Evolutionary conservation across 1,284 basidiomycete species (phyloP), one percentile per base, ranked within the genome.

Genomic region (Earliella scabrosa): DNA sequence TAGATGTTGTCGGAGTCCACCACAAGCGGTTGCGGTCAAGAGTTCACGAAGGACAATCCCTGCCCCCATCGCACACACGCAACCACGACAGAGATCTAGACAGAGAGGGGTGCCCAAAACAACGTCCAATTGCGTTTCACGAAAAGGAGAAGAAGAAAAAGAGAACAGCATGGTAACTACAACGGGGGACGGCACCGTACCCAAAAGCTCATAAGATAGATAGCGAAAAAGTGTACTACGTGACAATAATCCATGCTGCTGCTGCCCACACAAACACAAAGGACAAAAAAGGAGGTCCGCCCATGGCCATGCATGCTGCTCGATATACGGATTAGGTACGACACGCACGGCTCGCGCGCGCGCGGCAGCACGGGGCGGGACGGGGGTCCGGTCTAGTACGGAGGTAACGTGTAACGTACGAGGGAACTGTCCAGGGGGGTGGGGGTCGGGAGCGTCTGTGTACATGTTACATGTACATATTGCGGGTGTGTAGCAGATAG

Each of bases 391-490:
- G 36, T 38, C 39, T 40, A 40, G 20, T 11, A 40, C 10, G 8
- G 18, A 40, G 3, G 20, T 40, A 23, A 8, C 9, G 20, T n/a
- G 7, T 6, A 46, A 18, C 5, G 31, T 6, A 34, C 4, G 16
- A 29, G 39, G 34, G 46, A 48, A 55, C 41, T 47, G 57, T 52
- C 57, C 49, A 27, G 46, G 46, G 41, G 29, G 21, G n/a, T 50
- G 34, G 50, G 29, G 41, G 21, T 11, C 13, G 16, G 21, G 39
- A 40, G 9, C 24, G 21, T 18, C 21, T 54, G 41, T 49, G 52
- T 61, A 61, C 59, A 58, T 36, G 50, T 56, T 61, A 61, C 54
- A 61, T 56, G 60, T 54, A 54, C 59, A 54, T 48, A 54, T 48
- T 52, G 41, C 46, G 52, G 44, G 45, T n/a, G n/a, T n/a, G 43